These are phyloP conservation scores for Somion occarium DNA, from an alignment of 1,284 basidiomycete genomes.

Conservation along the genomic window DNA sequence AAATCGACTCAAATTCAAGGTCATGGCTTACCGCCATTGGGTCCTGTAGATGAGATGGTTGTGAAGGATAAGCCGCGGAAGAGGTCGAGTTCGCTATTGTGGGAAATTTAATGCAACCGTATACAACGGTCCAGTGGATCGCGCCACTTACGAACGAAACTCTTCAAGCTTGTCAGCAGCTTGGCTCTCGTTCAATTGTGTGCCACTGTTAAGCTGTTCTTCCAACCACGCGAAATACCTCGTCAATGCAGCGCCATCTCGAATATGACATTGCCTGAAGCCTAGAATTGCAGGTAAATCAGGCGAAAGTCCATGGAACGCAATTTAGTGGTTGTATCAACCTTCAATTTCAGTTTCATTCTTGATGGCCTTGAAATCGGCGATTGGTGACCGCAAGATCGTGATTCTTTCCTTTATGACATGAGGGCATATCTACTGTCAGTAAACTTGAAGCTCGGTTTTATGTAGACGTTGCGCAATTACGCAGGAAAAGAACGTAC, in stretches of 20 bases:
- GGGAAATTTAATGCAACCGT: not conserved
- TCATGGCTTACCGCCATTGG: slow-evolving; percentile 70
- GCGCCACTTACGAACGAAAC: slow-evolving; percentile 68
- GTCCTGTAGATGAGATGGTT: slow-evolving; percentile 89
- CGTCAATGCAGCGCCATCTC: slow-evolving; percentile 86
- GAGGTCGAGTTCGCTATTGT: slow-evolving; percentile 57
- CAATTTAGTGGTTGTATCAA: slow-evolving; percentile 3
- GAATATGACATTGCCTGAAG: slow-evolving; percentile 84
- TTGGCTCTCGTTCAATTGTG: slow-evolving; percentile 75
- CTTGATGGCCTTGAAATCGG: slow-evolving; percentile 87
- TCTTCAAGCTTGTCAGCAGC: slow-evolving; percentile 78
- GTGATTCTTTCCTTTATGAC: slow-evolving; percentile 40
- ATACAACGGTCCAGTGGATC: not conserved
- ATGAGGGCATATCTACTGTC: slow-evolving; percentile 15
- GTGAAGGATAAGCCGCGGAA: slow-evolving; percentile 90
- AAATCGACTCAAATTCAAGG: not conserved
- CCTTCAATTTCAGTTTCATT: slow-evolving; percentile 71
- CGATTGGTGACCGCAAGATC: slow-evolving; percentile 70
- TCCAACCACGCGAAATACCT: slow-evolving; percentile 96
- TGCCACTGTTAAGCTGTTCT: slow-evolving; percentile 65
- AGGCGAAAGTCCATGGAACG: not conserved
- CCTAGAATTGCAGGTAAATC: slow-evolving; percentile 59
- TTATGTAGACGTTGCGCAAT: slow-evolving; percentile 1
- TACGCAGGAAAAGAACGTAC: slow-evolving; percentile 29
- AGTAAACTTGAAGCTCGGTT: slow-evolving; percentile 9